Percentiles rank a stretch among this genome's conserved stretches.
phyloP scores from a whole-genome alignment of 495 filamentous ascomycete species.

The Penicillium simplicissimum region DNA sequence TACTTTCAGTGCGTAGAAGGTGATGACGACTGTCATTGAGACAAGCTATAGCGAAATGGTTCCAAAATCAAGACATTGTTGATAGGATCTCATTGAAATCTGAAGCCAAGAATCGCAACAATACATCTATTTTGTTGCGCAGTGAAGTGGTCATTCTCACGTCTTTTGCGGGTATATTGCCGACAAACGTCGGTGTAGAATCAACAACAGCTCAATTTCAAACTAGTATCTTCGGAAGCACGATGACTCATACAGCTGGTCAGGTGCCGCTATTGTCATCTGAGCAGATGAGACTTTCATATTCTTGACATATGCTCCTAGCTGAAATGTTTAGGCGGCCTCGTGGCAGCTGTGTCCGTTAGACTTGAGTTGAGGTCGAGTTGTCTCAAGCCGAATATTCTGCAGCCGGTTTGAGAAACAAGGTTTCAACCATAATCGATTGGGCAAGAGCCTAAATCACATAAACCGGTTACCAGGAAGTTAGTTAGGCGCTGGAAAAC shows the following conservation, averaged over 20 bases:
- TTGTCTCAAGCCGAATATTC: neutral
- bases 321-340: neutral
- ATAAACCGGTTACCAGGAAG: neutral
- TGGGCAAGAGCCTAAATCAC: conserved; percentile 2
- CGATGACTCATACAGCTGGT: conserved; percentile 19
- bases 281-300: neutral
- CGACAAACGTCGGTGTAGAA: conserved; percentile 10
- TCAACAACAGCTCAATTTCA: conserved; percentile 16
- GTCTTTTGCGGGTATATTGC: neutral
- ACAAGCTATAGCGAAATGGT: neutral
- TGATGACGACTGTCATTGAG: neutral
- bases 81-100: neutral
- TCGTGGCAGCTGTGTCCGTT: neutral
- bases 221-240: conserved; percentile 9
- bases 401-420: conserved; percentile 10
- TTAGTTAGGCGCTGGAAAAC: conserved; percentile 7
- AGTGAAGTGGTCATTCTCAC: neutral
- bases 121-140: neutral
- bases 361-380: neutral
- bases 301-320: neutral
- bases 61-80: no score
- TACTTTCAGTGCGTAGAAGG: neutral
- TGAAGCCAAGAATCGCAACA: no score
- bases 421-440: conserved; percentile 5
- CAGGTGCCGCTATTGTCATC: neutral